Conservation (phyloP, 2,329 filamentous ascomycete genomes). For the Aureobasidium sp. region DNA sequence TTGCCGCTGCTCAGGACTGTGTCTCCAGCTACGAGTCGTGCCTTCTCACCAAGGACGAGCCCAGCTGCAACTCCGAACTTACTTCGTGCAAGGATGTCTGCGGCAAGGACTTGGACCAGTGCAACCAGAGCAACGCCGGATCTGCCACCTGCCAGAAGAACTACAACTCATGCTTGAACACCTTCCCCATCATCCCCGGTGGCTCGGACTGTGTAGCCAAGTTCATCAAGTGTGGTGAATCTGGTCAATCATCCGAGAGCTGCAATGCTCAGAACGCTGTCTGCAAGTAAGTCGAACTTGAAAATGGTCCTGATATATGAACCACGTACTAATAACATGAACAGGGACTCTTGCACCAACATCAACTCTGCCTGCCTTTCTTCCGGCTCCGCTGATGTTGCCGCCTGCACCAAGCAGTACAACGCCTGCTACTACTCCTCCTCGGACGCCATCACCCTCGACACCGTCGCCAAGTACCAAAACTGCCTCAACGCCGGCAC, state of each 20-base stretch:
- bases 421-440: constrained; percentile 3
- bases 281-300: not conserved
- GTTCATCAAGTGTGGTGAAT: constrained; percentile 7
- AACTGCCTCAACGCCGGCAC: constrained; percentile 1
- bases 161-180: constrained; percentile 13
- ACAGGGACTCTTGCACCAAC: not conserved
- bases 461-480: constrained; percentile 9
- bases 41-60: constrained; percentile 2
- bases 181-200: constrained; percentile 11
- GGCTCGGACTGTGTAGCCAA: constrained; percentile 12
- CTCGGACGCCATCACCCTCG: not conserved
- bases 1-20: constrained; percentile 7
- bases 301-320: too few relatives aligned
- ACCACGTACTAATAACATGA: not conserved
- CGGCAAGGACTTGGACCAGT: not conserved
- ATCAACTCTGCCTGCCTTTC: constrained; percentile 2
- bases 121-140: constrained; percentile 1
- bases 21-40: constrained; percentile 7
- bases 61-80: not conserved
- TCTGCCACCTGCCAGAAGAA: constrained; percentile 6
- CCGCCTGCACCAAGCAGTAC: not conserved
- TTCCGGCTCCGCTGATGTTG: not conserved
- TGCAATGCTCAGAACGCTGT: constrained; percentile 2
- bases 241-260: not conserved
- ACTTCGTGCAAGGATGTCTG: not conserved